These are phyloP conservation scores for Phallus indusiatus DNA, from an alignment of 768 basidiomycete genomes.

Conservation along the genomic window DNA sequence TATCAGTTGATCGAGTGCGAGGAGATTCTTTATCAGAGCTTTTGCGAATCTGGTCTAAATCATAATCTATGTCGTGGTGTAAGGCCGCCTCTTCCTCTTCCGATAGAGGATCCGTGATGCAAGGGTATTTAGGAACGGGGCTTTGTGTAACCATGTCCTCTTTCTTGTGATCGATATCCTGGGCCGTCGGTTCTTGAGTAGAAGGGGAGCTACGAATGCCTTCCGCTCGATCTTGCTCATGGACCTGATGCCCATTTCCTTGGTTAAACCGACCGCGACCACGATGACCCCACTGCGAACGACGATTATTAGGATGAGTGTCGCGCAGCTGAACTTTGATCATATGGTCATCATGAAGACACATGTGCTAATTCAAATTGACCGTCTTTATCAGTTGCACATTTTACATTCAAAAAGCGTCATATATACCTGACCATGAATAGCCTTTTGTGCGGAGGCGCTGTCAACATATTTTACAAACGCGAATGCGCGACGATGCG, in stretches of 20 bases:
- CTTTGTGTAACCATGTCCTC: not conserved
- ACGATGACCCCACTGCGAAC: constrained; percentile 32
- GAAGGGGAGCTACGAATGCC: not conserved
- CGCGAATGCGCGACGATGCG: constrained; percentile 59
- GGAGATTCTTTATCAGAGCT: not conserved
- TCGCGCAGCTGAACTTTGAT: constrained; percentile 73
- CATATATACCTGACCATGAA: constrained; percentile 47
- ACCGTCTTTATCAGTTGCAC: constrained; percentile 5
- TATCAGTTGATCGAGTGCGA: not conserved
- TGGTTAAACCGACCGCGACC: constrained; percentile 32
- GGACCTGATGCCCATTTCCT: not conserved
- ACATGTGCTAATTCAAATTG: constrained; percentile 47
- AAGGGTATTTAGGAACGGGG: not conserved
- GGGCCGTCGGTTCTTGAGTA: not conserved
- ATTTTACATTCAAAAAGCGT: not conserved
- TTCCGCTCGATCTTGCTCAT: not conserved
- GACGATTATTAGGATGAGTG: constrained; percentile 45
- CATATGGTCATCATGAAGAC: constrained; percentile 54
- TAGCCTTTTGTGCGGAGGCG: constrained; percentile 57
- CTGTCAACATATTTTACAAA: constrained; percentile 64
- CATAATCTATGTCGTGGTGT: not conserved
- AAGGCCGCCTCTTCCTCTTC: not conserved
- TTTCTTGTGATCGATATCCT: not conserved
- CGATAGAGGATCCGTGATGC: not conserved
- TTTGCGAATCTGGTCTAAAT: not conserved